Evolutionary conservation across 225 moss, liverwort and hornwort genomes (phyloP), one percentile per base, ranked within the genome.

Genomic region (Pleurozium schreberi): DNA sequence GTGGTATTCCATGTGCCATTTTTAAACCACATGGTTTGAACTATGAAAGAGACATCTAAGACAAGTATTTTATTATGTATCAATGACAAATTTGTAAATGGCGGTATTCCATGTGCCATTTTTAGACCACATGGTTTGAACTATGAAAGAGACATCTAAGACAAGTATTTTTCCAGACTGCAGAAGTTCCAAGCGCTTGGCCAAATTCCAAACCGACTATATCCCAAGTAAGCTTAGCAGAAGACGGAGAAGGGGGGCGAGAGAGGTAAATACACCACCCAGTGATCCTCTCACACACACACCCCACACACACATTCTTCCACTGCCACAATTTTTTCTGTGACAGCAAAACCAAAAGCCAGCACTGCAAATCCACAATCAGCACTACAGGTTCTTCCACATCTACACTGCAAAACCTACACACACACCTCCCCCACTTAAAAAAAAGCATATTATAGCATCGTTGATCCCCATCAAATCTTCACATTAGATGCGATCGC

Each of bases 291-390:
- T n/a, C n/a, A n/a, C n/a, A n/a, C 60, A 42, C 61, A 83, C 64
- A 61, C 63, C 62, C 18, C 13, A 53, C 23, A 5, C 33, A 34
- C 81, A 19, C 82, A 79, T 81, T 67, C 80, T 79, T 83, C 90
- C 86, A 75, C 88, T 75, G 68, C 84, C 90, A 84, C 66, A 68
- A 63, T 26, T 45, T 66, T 64, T 84, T 89, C 78, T 89, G 84
- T 76, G 84, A 89, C 49, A 78, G 89, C 31, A 89, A 84, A 68
- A 68, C 58, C 85, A 50, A 79, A 88, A 90, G 81, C 92, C 85
- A 84, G 81, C 75, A 77, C 88, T 81, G 87, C 92, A 89, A 69
- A 82, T 87, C 83, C 82, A 86, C 76, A 77, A 85, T 75, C 75
- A 60, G 81, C 82, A n/a, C n/a, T 89, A 83, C 69, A 85, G 49